Evolutionary conservation across 2,329 filamentous ascomycete species (phyloP), one percentile per base, ranked within the genome.

Genomic region (Arthrobotrys sphaeroides): DNA sequence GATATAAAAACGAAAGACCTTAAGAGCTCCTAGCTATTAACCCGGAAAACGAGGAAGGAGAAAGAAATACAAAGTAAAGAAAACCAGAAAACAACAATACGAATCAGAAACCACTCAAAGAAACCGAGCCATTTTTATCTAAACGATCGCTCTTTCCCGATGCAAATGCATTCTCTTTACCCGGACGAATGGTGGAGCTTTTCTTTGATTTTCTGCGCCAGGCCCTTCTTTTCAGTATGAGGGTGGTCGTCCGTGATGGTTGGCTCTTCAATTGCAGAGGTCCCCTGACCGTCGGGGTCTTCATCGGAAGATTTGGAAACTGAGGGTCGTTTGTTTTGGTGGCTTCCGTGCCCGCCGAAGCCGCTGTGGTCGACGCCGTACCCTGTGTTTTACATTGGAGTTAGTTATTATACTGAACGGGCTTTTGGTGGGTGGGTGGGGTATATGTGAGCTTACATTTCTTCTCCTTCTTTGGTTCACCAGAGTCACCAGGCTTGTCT

Each of bases 131-230:
- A n/a, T n/a, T 40, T 33, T 33, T 2, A 2, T 33, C 31, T 33
- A 33, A 9, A n/a, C 28, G 28, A 10, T n/a, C 12, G 5, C n/a
- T 40, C 5, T 40, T 1, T 12, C 36, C 36, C 7, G 5, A 40
- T n/a, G 12, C n/a, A 33, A 33, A 33, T 9, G 18, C 22, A 20
- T 18, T 10, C 22, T 45, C 16, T 28, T 40, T 47, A 47, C 0
- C 43, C 26, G 5, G 70, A 67, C 13, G 70, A 68, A 62, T 67
- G 73, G 82, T 90, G 89, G 73, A 91, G 82, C 84, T 91, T 91
- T 67, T 87, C 86, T 86, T 91, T 91, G 82, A 91, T 87, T 83
- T 90, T 79, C 26, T 77, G 61, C 5, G 59, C 57, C 1, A 79
- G 20, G 5, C 77, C 69, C 24, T 78, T 78, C 57, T 78, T 76